Base-by-base conservation (phyloP, 352 stramenopile species). In the Aphanomyces stellatus region DNA sequence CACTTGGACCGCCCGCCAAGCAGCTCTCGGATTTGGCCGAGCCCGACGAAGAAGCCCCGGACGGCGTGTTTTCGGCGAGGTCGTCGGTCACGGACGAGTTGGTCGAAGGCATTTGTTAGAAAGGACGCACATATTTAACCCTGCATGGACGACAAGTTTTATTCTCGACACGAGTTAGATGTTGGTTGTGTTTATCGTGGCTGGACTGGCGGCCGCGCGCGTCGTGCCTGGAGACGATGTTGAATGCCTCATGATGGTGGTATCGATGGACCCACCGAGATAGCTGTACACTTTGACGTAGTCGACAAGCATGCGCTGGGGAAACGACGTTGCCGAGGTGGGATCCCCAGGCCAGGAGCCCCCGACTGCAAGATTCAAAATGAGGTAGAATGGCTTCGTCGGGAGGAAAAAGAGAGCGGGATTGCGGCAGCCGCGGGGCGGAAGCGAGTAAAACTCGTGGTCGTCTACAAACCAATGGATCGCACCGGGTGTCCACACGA, bases 61-160 rank as follows among this genome's bases (percentile, higher is more conserved):
- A 51, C 17, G 60, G 41, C 25, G 24, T 67, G 7, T 22, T 30
- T 3, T 67, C 60, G 33, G 60, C 57, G 37, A 28, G 37, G 22
- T 67, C 60, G 30, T 67, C 60, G 34, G 24, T 59, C 37, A 33
- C 28, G n/a, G 60, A 67, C 60, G 41, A 55, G 5, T 51, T 67
- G 28, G 25, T 42, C 19, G 60, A 67, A 42, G 40, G 60, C 17
- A 35, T 60, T 24, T 67, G 60, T 30, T 65, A 53, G 46, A 13
- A 0, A n/a, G 10, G 13, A n/a, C n/a, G 11, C 13, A n/a, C 37
- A n/a, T 46, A 46, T 46, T 46, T 46, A 46, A 46, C 37, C 37
- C 37, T 46, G 37, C n/a, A 46, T 46, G n/a, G 37, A 46, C 11
- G n/a, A 46, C 11, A 46, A n/a, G n/a, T n/a, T n/a, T n/a, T n/a